phyloP scores from a whole-genome alignment of 306 rosid genomes.

The Senna tora region DNA sequence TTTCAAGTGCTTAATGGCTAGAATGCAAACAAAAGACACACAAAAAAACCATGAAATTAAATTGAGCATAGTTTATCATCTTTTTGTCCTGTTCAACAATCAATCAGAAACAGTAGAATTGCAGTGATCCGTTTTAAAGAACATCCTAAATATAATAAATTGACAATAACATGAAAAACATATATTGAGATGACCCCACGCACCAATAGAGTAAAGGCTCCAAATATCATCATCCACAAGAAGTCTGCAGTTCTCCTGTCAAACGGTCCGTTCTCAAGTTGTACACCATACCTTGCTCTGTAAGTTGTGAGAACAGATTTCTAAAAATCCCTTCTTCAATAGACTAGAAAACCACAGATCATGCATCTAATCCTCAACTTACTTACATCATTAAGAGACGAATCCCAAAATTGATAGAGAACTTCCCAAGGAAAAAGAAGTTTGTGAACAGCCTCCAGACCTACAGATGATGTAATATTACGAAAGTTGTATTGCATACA shows the following conservation, averaged over 20 bases:
- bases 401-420: slow-evolving; percentile 89
- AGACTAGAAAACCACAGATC: not conserved
- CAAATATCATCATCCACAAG: slow-evolving; percentile 98
- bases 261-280: slow-evolving; percentile 89
- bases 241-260: slow-evolving; percentile 92
- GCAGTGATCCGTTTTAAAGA: slow-evolving; percentile 29
- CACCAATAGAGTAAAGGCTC: slow-evolving; percentile 71
- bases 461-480: slow-evolving; percentile 54
- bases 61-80: slow-evolving; percentile 20
- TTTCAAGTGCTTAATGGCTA: slow-evolving; percentile 5
- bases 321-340: not conserved
- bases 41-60: slow-evolving; percentile 1
- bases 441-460: slow-evolving; percentile 90
- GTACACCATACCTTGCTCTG: slow-evolving; percentile 96
- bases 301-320: slow-evolving; percentile 28
- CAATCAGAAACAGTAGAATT: not conserved
- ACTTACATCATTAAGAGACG: slow-evolving; percentile 95
- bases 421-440: slow-evolving; percentile 87
- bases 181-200: slow-evolving; percentile 34
- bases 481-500: slow-evolving; percentile 3
- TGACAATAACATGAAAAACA: slow-evolving; percentile 22
- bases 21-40: not conserved
- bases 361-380: slow-evolving; percentile 16
- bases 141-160: slow-evolving; percentile 16
- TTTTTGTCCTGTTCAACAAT: slow-evolving; percentile 20